Evolutionary conservation across 2,329 filamentous ascomycete genomes (phyloP).

Genomic region (Amesomyces nigricolor): DNA sequence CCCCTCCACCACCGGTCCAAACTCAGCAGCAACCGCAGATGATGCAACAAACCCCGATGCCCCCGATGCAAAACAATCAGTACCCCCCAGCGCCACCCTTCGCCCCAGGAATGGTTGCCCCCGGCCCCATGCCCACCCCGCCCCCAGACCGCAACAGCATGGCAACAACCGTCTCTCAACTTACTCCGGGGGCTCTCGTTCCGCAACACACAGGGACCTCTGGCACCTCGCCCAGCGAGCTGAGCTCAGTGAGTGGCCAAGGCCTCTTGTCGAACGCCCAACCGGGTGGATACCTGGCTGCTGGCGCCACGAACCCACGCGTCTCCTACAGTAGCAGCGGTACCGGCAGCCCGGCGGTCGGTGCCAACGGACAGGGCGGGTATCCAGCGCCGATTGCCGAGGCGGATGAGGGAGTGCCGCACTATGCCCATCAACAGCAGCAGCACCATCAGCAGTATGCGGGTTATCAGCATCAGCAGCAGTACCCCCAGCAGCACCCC

Average conservation of each 20-base stretch:
- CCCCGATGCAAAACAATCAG: background rate
- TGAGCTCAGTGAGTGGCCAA: slow-evolving; percentile 17
- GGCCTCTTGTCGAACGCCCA: slow-evolving; percentile 9
- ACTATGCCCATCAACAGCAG: background rate
- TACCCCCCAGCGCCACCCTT: background rate
- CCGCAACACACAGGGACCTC: slow-evolving; percentile 22
- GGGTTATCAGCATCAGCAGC: background rate
- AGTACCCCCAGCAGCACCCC: slow-evolving; percentile 8
- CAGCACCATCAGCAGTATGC: slow-evolving; percentile 7
- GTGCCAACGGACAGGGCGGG: background rate
- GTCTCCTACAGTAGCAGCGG: slow-evolving; percentile 3
- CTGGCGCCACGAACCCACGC: background rate
- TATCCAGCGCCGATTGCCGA: slow-evolving; percentile 20
- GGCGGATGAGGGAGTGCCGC: slow-evolving; percentile 17
- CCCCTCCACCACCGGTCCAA: background rate
- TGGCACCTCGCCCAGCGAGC: slow-evolving; percentile 15
- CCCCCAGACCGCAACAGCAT: slow-evolving; percentile 8
- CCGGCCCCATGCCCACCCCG: background rate
- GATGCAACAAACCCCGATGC: slow-evolving; percentile 7
- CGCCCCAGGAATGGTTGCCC: background rate
- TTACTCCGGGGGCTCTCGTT: slow-evolving; percentile 3
- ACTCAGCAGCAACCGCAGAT: slow-evolving; percentile 2
- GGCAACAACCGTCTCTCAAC: background rate
- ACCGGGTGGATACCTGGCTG: slow-evolving; percentile 8
- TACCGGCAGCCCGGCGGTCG: slow-evolving; percentile 1